Percentiles rank a stretch among this genome's conserved stretches.
Evolutionary conservation across 1,284 basidiomycete species (phyloP).

Genomic region (Schizophyllum commune): DNA sequence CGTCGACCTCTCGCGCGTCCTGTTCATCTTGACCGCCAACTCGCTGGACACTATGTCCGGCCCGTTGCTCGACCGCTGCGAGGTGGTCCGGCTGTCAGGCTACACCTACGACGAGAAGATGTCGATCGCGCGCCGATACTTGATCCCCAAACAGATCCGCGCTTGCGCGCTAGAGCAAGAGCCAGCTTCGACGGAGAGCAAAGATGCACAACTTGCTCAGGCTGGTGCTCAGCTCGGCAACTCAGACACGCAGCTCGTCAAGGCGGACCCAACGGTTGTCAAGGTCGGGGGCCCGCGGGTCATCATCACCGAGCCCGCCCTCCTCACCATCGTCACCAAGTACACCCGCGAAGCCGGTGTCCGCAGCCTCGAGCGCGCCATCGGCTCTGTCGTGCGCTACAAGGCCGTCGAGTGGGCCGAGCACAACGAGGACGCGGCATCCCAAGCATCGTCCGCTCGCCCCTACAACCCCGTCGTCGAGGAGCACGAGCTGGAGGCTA

Average conservation of each 20-base stretch:
- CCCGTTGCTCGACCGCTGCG: slow-evolving; percentile 72
- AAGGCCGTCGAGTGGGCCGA: slow-evolving; percentile 90
- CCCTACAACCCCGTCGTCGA: slow-evolving; percentile 61
- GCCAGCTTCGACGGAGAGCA: too few relatives aligned
- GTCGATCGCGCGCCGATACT: slow-evolving; percentile 79
- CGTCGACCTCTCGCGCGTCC: slow-evolving; percentile 78
- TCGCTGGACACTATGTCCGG: slow-evolving; percentile 82
- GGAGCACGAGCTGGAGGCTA: slow-evolving; percentile 71
- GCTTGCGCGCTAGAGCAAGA: slow-evolving; percentile 53
- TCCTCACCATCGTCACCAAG: slow-evolving; percentile 64
- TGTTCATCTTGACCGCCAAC: slow-evolving; percentile 89
- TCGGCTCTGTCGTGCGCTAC: slow-evolving; percentile 78
- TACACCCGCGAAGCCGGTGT: slow-evolving; percentile 92
- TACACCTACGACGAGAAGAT: slow-evolving; percentile 91
- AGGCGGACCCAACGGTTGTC: background rate
- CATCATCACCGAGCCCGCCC: slow-evolving; percentile 56
- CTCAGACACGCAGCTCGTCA: background rate
- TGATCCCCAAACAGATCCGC: slow-evolving; percentile 77
- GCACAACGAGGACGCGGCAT: background rate
- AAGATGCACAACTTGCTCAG: background rate
- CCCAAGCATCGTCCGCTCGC: slow-evolving; percentile 8
- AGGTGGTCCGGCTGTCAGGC: slow-evolving; percentile 65
- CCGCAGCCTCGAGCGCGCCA: slow-evolving; percentile 81
- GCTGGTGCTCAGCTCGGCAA: background rate
- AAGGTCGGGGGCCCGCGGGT: slow-evolving; percentile 28